Percentiles rank a stretch among this genome's conserved stretches.
Conservation (phyloP, 2,329 filamentous ascomycete genomes). For the Colletotrichum australisinense region DNA sequence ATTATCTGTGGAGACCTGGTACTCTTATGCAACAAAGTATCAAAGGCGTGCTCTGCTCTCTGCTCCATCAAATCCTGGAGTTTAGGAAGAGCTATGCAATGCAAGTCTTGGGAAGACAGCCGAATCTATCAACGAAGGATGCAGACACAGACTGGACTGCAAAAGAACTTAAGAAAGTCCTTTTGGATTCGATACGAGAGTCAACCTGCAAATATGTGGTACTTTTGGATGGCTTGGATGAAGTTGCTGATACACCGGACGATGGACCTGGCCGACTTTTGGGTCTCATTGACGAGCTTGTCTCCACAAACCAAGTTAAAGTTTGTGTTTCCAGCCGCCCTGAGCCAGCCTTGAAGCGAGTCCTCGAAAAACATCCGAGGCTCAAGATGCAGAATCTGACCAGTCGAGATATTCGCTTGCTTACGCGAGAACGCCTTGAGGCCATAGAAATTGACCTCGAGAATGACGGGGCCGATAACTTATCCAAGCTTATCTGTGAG, state of each 20-base stretch:
- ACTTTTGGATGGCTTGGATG: background rate
- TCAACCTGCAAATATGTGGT: background rate
- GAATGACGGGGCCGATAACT: background rate
- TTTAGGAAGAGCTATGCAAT: too few species aligned
- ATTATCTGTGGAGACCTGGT: background rate
- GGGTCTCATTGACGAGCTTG: rapidly evolving
- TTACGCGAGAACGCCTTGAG: background rate
- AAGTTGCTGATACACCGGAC: background rate
- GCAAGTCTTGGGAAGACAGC: rapidly evolving
- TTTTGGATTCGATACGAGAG: background rate
- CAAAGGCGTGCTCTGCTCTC: background rate
- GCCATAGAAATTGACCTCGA: background rate
- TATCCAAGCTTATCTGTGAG: background rate
- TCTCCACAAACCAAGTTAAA: background rate
- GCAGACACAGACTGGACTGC: background rate
- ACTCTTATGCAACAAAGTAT: background rate
- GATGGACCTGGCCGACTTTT: background rate
- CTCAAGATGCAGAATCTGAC: background rate
- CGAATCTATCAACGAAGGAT: background rate
- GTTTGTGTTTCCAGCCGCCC: background rate
- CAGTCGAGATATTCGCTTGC: background rate
- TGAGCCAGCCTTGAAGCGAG: background rate
- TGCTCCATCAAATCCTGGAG: background rate
- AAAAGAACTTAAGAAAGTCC: background rate
- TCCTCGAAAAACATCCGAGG: rapidly evolving